Percentiles rank a stretch among this genome's conserved stretches.
Conservation (phyloP, 192 early-diverging fungal genomes). For the Rhizophlyctis rosea region DNA sequence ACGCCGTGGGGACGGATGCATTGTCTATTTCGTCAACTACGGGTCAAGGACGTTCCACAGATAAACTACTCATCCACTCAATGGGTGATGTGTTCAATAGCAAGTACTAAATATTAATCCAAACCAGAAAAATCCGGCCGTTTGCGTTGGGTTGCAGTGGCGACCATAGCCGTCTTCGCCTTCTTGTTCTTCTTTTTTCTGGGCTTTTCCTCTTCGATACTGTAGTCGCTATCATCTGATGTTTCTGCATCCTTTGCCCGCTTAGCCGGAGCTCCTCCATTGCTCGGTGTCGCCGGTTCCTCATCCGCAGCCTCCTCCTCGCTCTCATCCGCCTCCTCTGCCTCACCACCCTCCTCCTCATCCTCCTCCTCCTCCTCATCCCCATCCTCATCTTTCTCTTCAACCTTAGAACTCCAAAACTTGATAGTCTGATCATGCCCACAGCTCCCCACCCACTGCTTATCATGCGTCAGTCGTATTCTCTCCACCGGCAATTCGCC, state of each 20-base stretch:
- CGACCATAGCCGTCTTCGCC: constrained; percentile 28
- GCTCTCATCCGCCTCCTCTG: constrained; percentile 62
- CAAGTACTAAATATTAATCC: too few relatives aligned
- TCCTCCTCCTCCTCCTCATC: constrained; percentile 62
- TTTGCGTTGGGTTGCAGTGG: too few relatives aligned
- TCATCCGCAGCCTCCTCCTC: background rate
- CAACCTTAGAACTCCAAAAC: constrained; percentile 73
- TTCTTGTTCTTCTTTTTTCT: constrained; percentile 42
- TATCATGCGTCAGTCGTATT: constrained; percentile 67
- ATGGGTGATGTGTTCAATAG: too few relatives aligned
- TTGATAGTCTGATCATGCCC: constrained; percentile 83
- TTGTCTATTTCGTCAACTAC: too few relatives aligned
- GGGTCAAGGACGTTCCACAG: too few relatives aligned
- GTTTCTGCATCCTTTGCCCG: background rate
- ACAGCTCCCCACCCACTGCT: constrained; percentile 72
- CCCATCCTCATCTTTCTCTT: constrained; percentile 49
- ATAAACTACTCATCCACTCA: too few relatives aligned
- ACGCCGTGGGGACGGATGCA: too few relatives aligned
- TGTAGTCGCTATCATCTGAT: constrained; percentile 22
- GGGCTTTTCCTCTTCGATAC: constrained; percentile 15
- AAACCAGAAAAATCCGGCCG: too few relatives aligned
- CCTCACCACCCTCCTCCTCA: constrained; percentile 73
- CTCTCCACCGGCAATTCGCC: constrained; percentile 87
- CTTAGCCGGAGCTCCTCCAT: background rate
- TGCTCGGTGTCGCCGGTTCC: background rate